phyloP scores from a whole-genome alignment of 306 rosid species.

The Fragaria nilgerrensis region DNA sequence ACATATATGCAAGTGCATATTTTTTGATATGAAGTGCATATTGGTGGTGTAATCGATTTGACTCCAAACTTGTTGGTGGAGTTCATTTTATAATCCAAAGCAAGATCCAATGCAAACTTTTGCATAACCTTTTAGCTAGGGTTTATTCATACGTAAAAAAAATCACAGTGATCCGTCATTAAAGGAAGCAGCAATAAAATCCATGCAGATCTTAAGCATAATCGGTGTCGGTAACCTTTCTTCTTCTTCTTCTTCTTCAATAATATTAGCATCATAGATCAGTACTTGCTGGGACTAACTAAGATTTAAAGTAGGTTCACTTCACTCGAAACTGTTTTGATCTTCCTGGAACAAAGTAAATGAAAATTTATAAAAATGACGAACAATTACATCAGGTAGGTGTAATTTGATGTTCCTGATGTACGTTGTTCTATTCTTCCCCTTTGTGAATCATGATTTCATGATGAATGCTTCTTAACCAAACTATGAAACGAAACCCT shows the following conservation, averaged over 20 bases:
- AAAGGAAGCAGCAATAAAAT: slow-evolving; percentile 18
- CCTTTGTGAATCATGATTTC: slow-evolving; percentile 19
- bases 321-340: background rate
- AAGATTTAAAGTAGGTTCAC: background rate
- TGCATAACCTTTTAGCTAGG: slow-evolving; percentile 13
- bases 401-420: background rate
- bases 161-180: slow-evolving; percentile 17
- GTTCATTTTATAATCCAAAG: slow-evolving; percentile 19
- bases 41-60: slow-evolving; percentile 18
- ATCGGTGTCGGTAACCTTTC: slow-evolving; percentile 39
- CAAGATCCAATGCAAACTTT: slow-evolving; percentile 43
- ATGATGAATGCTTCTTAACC: slow-evolving; percentile 16
- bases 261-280: background rate
- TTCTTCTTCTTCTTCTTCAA: background rate
- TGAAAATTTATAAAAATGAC: too few relatives aligned
- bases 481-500: slow-evolving; percentile 12
- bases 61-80: slow-evolving; percentile 10
- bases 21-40: slow-evolving; percentile 7
- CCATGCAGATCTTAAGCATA: slow-evolving; percentile 17
- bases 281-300: background rate
- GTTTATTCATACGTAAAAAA: slow-evolving; percentile 25
- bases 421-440: slow-evolving; percentile 14
- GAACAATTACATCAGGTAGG: too few relatives aligned
- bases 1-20: too few relatives aligned
- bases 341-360: background rate